phyloP scores from a whole-genome alignment of 192 early-diverging fungal species.

The Martensiomyces pterosporus region DNA sequence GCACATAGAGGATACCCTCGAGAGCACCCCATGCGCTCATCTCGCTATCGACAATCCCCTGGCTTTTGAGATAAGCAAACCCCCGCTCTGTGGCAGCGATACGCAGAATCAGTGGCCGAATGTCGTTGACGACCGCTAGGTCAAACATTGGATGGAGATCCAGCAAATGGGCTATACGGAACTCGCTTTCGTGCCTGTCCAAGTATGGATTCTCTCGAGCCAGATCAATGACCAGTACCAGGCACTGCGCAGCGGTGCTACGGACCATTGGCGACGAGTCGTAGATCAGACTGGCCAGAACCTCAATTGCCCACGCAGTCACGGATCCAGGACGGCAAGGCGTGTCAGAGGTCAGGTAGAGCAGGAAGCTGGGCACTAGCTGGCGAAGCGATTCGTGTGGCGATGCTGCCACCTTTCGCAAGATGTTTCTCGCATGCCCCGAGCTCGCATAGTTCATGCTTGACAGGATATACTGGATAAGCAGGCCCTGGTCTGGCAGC shows the following conservation, averaged over 20 bases:
- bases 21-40: slow-evolving; percentile 49
- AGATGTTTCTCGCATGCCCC: slow-evolving; percentile 43
- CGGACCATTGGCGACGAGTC: slow-evolving; percentile 40
- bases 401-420: slow-evolving; percentile 45
- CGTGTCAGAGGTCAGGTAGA: slow-evolving; percentile 35
- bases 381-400: slow-evolving; percentile 40
- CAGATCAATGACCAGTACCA: slow-evolving; percentile 41
- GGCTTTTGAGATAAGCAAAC: slow-evolving; percentile 28
- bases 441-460: slow-evolving; percentile 38
- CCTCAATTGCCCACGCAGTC: slow-evolving; percentile 46
- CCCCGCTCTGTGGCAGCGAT: slow-evolving; percentile 34
- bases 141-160: slow-evolving; percentile 45
- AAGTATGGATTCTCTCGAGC: slow-evolving; percentile 41
- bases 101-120: slow-evolving; percentile 39
- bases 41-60: slow-evolving; percentile 43
- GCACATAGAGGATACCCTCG: slow-evolving; percentile 46
- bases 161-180: slow-evolving; percentile 23
- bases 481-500: slow-evolving; percentile 39
- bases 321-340: slow-evolving; percentile 33
- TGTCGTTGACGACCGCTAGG: slow-evolving; percentile 40
- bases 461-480: slow-evolving; percentile 47
- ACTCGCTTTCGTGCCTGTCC: slow-evolving; percentile 13
- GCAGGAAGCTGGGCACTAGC: slow-evolving; percentile 38
- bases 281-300: slow-evolving; percentile 25
- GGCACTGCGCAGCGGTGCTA: slow-evolving; percentile 34